phyloP scores from a whole-genome alignment of 441 rosid genomes.

The Corymbia citriodora region DNA sequence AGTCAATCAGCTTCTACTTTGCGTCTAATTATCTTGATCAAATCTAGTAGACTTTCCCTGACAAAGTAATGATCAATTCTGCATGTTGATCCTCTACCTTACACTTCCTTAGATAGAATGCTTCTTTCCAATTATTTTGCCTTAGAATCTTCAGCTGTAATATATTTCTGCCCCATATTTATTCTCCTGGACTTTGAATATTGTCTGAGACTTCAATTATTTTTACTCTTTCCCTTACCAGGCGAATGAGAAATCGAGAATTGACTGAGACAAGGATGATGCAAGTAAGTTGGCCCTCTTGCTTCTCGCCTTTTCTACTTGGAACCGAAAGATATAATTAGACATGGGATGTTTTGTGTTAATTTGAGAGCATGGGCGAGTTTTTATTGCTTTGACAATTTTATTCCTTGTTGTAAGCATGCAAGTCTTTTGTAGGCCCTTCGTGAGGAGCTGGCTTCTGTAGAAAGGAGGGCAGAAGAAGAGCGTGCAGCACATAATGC shows the following conservation, averaged over 20 bases:
- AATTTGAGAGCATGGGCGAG: neutral
- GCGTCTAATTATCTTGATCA: neutral
- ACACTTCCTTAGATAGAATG: neutral
- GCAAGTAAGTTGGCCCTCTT: slow-evolving; percentile 55
- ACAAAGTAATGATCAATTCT: neutral
- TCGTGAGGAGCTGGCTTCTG: slow-evolving; percentile 92
- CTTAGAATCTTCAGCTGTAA: neutral
- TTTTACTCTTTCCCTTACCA: slow-evolving; percentile 23
- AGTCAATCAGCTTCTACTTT: neutral
- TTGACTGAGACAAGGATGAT: slow-evolving; percentile 98
- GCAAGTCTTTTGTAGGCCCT: slow-evolving; percentile 59
- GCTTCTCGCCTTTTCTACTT: neutral
- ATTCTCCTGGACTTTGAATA: neutral
- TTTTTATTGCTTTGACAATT: neutral
- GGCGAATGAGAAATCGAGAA: slow-evolving; percentile 99
- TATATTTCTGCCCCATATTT: neutral
- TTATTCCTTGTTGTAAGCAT: slow-evolving; percentile 10
- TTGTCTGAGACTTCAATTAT: neutral
- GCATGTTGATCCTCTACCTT: neutral
- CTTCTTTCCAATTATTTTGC: neutral
- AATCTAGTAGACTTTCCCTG: neutral
- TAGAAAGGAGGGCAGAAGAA: slow-evolving; percentile 93
- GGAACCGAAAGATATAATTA: neutral
- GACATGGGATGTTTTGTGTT: neutral
- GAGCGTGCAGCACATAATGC: slow-evolving; percentile 90